Base-by-base conservation (phyloP, 2,329 filamentous ascomycete genomes). In the Sporothrix pseudoabietina region DNA sequence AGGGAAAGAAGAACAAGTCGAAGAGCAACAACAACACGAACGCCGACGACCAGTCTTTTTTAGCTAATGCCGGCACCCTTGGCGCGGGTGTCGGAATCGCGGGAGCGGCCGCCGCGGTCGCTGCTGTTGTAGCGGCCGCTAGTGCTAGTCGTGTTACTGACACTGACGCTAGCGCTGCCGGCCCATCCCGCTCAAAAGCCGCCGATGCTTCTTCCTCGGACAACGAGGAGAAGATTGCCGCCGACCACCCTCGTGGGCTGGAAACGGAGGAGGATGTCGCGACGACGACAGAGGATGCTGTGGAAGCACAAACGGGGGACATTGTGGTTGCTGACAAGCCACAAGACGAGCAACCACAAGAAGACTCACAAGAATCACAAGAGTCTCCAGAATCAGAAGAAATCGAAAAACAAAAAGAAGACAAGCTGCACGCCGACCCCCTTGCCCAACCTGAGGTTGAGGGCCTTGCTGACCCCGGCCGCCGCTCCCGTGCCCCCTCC, bases 51-150 rank as follows among this genome's bases (percentile, higher is more conserved):
- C 47, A 69, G 83, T 88, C 88, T 90, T 90, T 91, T 90, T 90
- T 90, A 90, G 89, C 82, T 90, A 88, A 87, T 85, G 87, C 89
- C 88, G 88, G 84, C 86, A 90, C 86, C 86, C 84, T 87, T 88
- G 88, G 88, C 88, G 87, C 86, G 85, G 88, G 88, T 90, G 89
- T 84, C 88, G 89, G 89, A 87, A 80, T 87, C 82, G 85, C 84
- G 83, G 84, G 85, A 81, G 84, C 41, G 57, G 70, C 71, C 49
- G 70, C 39, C 52, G 71, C 35, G 16, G 59, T 52, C 59, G 57
- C 57, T 49, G 55, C 55, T 44, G 44, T 49, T 26, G 44, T 59
- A 22, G 69, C 61, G 87, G 88, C 88, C 87, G 87, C 86, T 63
- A 55, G 52, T n/a, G 22, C 52, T 55, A 30, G 52, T 35, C 35